A percentile compares a stretch with the other conserved stretches of the same genome.
These are phyloP conservation scores for Podaxis pistillaris DNA, from an alignment of 768 basidiomycete genomes.

Conservation along the genomic window DNA sequence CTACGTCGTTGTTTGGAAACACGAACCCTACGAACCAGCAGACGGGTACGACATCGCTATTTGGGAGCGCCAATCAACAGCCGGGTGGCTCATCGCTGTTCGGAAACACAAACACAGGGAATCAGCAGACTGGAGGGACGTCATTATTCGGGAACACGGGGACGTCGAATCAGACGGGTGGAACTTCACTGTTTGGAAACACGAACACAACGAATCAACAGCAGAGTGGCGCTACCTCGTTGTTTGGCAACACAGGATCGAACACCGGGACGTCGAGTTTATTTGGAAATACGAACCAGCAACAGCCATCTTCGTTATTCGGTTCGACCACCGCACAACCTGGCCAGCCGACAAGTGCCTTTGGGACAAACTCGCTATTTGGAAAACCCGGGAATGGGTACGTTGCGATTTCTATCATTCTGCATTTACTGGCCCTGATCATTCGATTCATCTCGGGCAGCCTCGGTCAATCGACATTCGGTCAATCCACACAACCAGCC, in stretches of 20 bases:
- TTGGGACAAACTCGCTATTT: conserved; percentile 17
- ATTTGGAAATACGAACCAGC: conserved; percentile 11
- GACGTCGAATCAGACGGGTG: conserved; percentile 22
- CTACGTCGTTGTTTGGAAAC: conserved; percentile 23
- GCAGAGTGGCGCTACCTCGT: conserved; percentile 18
- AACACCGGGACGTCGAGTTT: conserved; percentile 12
- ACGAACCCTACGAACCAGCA: background rate
- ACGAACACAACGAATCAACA: background rate
- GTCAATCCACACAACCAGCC: conserved; percentile 9
- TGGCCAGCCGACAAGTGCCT: conserved; percentile 13
- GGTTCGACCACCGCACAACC: conserved; percentile 21
- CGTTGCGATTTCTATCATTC: background rate
- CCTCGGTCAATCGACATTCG: background rate
- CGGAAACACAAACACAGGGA: background rate
- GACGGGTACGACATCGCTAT: background rate
- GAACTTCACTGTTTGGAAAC: conserved; percentile 11
- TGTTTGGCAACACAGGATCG: conserved; percentile 23
- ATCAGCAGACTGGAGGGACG: background rate
- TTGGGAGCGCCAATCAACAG: background rate
- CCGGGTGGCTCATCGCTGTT: background rate
- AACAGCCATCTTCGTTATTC: conserved; percentile 30
- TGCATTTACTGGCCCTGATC: background rate
- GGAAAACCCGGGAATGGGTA: conserved; percentile 15
- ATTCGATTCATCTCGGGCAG: background rate
- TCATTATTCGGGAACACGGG: conserved; percentile 11